A percentile compares a stretch with the other conserved stretches of the same genome.
Evolutionary conservation across 805 yeast genomes (phyloP).

Genomic region (Zygoascus ofunaensis): DNA sequence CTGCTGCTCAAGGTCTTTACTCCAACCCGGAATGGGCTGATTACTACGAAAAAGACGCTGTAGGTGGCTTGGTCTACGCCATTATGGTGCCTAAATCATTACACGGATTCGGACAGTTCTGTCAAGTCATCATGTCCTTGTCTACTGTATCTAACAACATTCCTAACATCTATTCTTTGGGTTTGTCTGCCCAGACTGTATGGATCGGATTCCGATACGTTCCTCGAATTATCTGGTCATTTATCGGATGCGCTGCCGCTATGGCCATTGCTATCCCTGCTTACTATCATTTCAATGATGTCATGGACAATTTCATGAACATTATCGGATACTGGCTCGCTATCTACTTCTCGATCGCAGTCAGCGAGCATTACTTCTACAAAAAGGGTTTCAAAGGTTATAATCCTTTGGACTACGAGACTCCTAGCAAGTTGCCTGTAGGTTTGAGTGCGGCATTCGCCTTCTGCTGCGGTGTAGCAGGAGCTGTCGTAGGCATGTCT

Average conservation of each 20-base stretch:
- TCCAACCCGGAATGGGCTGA: slow-evolving; percentile 38
- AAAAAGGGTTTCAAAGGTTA: slow-evolving; percentile 54
- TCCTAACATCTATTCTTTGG: slow-evolving; percentile 90
- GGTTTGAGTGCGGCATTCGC: slow-evolving; percentile 75
- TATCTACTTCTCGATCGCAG: slow-evolving; percentile 63
- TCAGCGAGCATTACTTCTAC: slow-evolving; percentile 80
- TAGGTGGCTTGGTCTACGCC: slow-evolving; percentile 79
- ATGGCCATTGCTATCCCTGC: slow-evolving; percentile 88
- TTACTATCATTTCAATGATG: slow-evolving; percentile 59
- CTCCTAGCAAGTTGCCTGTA: slow-evolving; percentile 51
- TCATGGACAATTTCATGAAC: slow-evolving; percentile 83
- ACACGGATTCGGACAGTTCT: slow-evolving; percentile 84
- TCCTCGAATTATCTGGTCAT: slow-evolving; percentile 80
- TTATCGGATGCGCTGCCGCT: slow-evolving; percentile 60
- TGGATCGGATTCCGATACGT: slow-evolving; percentile 65
- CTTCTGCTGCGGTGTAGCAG: slow-evolving; percentile 75
- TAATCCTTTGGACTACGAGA: slow-evolving; percentile 53
- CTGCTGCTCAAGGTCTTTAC: slow-evolving; percentile 56
- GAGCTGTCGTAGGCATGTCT: slow-evolving; percentile 79
- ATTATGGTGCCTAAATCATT: slow-evolving; percentile 70
- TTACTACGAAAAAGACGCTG: slow-evolving; percentile 43
- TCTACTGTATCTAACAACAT: slow-evolving; percentile 87
- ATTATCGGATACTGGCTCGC: slow-evolving; percentile 86
- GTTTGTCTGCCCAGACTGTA: slow-evolving; percentile 75
- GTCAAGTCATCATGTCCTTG: slow-evolving; percentile 73